phyloP scores from a whole-genome alignment of 352 stramenopile genomes.

The Phytophthora rubi region DNA sequence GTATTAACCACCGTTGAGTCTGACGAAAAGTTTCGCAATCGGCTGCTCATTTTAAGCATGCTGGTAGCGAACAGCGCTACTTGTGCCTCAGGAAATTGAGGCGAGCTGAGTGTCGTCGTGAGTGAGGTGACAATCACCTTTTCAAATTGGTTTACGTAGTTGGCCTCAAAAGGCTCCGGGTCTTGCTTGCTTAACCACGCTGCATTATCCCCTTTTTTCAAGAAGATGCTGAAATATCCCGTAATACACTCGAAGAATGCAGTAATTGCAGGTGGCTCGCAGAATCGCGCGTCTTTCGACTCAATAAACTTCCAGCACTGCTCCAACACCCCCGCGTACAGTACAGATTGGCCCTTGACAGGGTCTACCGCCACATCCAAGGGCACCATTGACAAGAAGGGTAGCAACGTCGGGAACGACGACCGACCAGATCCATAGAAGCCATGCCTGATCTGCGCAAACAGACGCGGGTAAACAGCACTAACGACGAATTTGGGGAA shows the following conservation, averaged over 20 bases:
- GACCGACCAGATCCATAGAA: constrained; percentile 76
- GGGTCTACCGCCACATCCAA: constrained; percentile 58
- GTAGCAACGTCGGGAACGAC: constrained; percentile 75
- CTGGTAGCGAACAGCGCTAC: constrained; percentile 48
- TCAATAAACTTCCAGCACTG: constrained; percentile 77
- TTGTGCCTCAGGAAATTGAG: constrained; percentile 40
- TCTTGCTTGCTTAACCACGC: constrained; percentile 39
- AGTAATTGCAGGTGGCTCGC: constrained; percentile 60
- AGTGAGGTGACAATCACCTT: constrained; percentile 60
- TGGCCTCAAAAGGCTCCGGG: constrained; percentile 22
- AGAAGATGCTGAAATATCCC: constrained; percentile 71
- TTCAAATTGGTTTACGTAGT: constrained; percentile 76
- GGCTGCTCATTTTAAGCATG: constrained; percentile 53
- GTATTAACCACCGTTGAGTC: constrained; percentile 28
- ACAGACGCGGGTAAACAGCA: constrained; percentile 68
- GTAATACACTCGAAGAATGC: constrained; percentile 80
- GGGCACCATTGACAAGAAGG: constrained; percentile 78
- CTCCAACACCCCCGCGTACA: constrained; percentile 73
- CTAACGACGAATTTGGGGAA: constrained; percentile 71
- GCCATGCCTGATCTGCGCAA: constrained; percentile 77
- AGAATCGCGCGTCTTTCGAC: constrained; percentile 57
- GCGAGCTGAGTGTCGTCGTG: constrained; percentile 44
- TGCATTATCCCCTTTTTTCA: constrained; percentile 44
- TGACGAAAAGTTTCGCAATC: constrained; percentile 39
- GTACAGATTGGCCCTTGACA: constrained; percentile 41